Percentiles rank a stretch among this genome's conserved stretches.
phyloP scores from a whole-genome alignment of 306 rosid species.

The Corylus heterophylla region DNA sequence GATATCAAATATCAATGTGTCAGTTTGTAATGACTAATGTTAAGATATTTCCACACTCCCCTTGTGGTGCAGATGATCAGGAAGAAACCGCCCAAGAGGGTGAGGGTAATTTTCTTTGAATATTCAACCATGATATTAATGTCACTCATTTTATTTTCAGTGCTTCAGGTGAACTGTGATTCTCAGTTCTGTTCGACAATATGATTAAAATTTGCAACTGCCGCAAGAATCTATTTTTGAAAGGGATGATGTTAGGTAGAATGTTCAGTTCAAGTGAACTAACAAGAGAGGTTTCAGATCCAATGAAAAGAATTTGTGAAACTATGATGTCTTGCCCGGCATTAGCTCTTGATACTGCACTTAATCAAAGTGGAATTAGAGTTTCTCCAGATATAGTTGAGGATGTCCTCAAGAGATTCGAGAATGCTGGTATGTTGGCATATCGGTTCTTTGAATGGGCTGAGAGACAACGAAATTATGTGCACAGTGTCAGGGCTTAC shows the following conservation, averaged over 20 bases:
- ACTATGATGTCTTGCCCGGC: constrained; percentile 59
- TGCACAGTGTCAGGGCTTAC: constrained; percentile 64
- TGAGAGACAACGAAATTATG: constrained; percentile 51
- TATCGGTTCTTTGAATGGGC: constrained; percentile 87
- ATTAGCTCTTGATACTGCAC: constrained; percentile 65
- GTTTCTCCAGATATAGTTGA: constrained; percentile 69
- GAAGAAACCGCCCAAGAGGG: not conserved
- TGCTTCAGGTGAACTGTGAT: constrained; percentile 12
- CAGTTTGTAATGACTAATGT: not conserved
- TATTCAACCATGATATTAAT: not conserved
- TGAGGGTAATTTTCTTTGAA: not conserved
- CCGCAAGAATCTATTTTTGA: constrained; percentile 1
- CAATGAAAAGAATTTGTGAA: constrained; percentile 48
- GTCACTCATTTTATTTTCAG: not conserved
- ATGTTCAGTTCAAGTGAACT: constrained; percentile 39
- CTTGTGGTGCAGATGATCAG: not conserved
- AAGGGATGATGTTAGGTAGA: constrained; percentile 32
- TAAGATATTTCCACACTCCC: not conserved
- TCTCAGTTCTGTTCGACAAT: constrained; percentile 23
- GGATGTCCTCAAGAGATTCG: constrained; percentile 63
- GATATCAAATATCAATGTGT: not conserved
- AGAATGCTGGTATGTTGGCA: constrained; percentile 81
- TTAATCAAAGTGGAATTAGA: constrained; percentile 67
- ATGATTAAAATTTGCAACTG: constrained; percentile 34
- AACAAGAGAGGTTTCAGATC: constrained; percentile 42